Evolutionary conservation across 164 flowering plant genomes (phyloP), one percentile per base, ranked within the genome.

Genomic region (Vitis labrusca): DNA sequence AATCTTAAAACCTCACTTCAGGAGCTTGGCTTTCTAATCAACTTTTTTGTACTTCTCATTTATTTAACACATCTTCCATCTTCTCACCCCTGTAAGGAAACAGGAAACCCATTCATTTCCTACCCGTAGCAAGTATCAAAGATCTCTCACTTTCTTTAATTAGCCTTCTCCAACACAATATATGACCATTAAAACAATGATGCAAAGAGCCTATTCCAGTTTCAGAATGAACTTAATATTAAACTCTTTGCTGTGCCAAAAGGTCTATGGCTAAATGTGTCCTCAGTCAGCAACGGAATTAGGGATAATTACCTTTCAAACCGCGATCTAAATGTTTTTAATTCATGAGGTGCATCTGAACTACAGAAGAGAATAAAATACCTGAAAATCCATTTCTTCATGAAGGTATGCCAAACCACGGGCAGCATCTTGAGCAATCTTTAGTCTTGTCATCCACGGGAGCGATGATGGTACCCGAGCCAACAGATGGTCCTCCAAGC

Each of bases 341-440:
- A 37, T 37, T 37, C 44, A 37, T 37, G 44, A 3, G 44, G 44
- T 37, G 44, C 5, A 37, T 37, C 2, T 37, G 44, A 37, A 37
- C 44, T 37, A 37, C 44, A 37, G 6, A 58, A 17, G 19, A n/a
- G 59, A 69, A 19, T 23, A 15, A 44, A 15, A 14, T 77, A 89
- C 98, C 98, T 94, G 98, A 86, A 92, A 92, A 77, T 92, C 97
- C 97, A 94, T 92, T 84, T 91, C 97, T 76, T 94, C 98, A 56
- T 94, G 98, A 50, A 94, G 83, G 70, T 90, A 91, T 14, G 98
- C 93, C 74, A 94, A 83, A 44, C 98, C 97, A 64, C 93, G 89
- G 10, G 98, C 98, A 16, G 98, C 91, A 84, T 89, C 98, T 71
- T 78, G 92, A 63, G 89, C 96, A 74, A 94, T 88, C 76, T 61